Evolutionary conservation across 148 eudicot species (phyloP), one percentile per base, ranked within the genome.

Genomic region (Arctostaphylos glauca): DNA sequence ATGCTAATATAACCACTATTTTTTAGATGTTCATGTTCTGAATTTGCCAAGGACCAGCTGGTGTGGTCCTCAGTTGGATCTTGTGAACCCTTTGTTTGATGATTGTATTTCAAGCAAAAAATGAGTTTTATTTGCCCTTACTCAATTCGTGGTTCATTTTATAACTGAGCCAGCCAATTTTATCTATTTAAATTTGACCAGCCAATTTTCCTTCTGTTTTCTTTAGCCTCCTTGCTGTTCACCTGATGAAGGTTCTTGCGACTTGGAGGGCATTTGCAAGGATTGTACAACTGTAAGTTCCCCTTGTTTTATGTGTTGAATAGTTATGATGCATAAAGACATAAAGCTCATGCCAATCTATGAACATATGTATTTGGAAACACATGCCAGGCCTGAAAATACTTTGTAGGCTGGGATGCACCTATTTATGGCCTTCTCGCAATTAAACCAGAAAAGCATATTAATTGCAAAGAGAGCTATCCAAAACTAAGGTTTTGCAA

Each of bases 181-280:
- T 6, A 5, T 12, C 1, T 31, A 41, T 25, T 66, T 31, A 31
- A 6, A 25, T n/a, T 70, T 70, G 48, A 16, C 74, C 74, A 70
- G 48, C 49, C 21, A 41, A 38, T 70, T 15, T 70, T 70, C 74
- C 41, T 41, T 38, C 46, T 59, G 31, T 25, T 83, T 81, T 84
- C 50, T 83, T 76, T 85, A 92, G 95, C 95, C 95, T 84, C 95
- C 95, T 50, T 92, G 95, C 80, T 92, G 95, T 84, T 83, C 87
- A 50, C 93, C 94, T 80, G 93, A 89, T 49, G 93, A 92, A 55
- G 90, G 85, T 70, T 78, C 86, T 75, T 92, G 95, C 81, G 92
- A 88, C 80, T 76, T 89, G 78, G 93, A 87, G n/a, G 95, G 93
- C 62, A 66, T 87, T 15, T 92, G 95, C 86, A 80, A 89, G 60